phyloP scores from a whole-genome alignment of 2,329 filamentous ascomycete species.

The Fonsecaea pedrosoi region DNA sequence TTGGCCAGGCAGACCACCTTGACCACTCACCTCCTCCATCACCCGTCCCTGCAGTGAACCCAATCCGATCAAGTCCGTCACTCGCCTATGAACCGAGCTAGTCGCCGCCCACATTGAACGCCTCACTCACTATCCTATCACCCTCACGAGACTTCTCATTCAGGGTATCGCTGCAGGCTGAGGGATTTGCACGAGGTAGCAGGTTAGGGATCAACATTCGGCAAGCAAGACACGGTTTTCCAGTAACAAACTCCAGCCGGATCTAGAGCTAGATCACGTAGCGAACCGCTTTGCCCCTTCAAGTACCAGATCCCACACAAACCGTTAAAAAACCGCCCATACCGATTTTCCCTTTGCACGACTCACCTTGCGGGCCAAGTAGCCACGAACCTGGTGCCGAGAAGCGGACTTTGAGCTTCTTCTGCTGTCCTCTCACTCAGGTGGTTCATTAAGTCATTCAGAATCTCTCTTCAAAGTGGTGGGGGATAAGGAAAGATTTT shows the following conservation, averaged over 20 bases:
- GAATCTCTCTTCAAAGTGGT: background rate
- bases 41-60: conserved; percentile 14
- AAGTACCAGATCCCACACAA: conserved; percentile 14
- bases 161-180: background rate
- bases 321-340: conserved; percentile 2
- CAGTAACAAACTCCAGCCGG: conserved; percentile 4
- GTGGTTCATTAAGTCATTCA: background rate
- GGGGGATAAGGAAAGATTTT: background rate
- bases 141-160: background rate
- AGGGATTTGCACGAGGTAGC: conserved; percentile 10
- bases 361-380: background rate
- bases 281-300: conserved; percentile 28
- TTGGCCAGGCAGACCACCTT: conserved; percentile 8
- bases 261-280: conserved; percentile 24
- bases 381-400: background rate
- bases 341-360: conserved; percentile 13
- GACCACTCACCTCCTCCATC: conserved; percentile 4
- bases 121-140: background rate
- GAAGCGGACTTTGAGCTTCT: background rate
- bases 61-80: conserved; percentile 3
- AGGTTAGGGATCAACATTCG: conserved; percentile 5
- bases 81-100: conserved; percentile 14
- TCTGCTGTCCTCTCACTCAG: background rate
- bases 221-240: conserved; percentile 7
- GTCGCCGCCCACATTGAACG: background rate